Percentiles rank a stretch among this genome's conserved stretches.
Evolutionary conservation across 192 early-diverging fungal species (phyloP).

Genomic region (Pilaira anomala): DNA sequence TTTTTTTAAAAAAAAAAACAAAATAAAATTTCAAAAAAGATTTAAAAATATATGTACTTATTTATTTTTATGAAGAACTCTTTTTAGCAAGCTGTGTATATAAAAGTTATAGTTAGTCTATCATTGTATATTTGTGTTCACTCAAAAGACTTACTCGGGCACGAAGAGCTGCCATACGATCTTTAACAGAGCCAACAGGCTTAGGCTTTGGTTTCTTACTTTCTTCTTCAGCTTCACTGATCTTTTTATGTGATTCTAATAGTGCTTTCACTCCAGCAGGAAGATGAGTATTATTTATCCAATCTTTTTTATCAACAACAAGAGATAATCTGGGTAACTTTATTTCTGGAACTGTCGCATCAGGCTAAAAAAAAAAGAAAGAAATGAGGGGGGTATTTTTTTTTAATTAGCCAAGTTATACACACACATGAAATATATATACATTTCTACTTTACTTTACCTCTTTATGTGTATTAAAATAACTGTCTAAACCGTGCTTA

Average conservation of each 20-base stretch:
- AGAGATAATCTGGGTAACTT: slow-evolving; percentile 6
- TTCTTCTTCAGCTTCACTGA: background rate
- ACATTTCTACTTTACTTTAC: background rate
- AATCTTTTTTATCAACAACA: slow-evolving; percentile 12
- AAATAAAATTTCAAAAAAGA: no score
- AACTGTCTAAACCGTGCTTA: background rate
- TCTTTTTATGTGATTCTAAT: slow-evolving; percentile 3
- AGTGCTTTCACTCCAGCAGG: slow-evolving; percentile 14
- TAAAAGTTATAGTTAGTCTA: no score
- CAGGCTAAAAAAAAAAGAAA: background rate
- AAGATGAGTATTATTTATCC: slow-evolving; percentile 6
- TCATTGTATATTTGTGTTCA: no score
- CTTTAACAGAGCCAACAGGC: slow-evolving; percentile 8
- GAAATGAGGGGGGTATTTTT: no score
- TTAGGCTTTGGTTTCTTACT: background rate
- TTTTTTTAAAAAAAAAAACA: no score
- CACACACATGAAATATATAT: background rate
- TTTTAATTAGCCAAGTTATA: background rate
- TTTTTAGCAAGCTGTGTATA: no score
- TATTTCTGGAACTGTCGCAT: slow-evolving; percentile 14
- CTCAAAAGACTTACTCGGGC: slow-evolving; percentile 5
- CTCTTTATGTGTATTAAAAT: slow-evolving; percentile 8
- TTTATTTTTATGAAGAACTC: no score
- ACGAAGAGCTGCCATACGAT: slow-evolving; percentile 16
- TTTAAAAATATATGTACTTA: no score